phyloP scores from a whole-genome alignment of 2,329 filamentous ascomycete species.

The Trichoderma guizhouense region DNA sequence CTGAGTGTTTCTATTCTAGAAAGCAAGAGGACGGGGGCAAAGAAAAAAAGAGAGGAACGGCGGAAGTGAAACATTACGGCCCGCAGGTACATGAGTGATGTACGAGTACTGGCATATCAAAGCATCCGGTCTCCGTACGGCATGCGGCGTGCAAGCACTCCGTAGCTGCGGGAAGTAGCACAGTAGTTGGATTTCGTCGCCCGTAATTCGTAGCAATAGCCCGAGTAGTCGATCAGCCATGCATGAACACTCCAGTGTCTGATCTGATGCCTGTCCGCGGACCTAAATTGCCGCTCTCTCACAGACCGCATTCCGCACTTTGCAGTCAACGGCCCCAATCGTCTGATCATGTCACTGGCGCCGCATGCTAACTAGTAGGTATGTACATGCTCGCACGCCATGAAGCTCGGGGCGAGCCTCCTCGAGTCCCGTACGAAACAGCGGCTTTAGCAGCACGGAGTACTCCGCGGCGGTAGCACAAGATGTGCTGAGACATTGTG shows the following conservation, averaged over 20 bases:
- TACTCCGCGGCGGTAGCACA: neutral
- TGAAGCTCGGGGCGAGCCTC: neutral
- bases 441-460: neutral
- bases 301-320: slow-evolving; percentile 11
- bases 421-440: neutral
- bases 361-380: neutral
- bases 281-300: neutral
- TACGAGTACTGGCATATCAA: neutral
- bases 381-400: neutral
- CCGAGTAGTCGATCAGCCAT: neutral
- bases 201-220: neutral
- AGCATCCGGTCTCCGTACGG: neutral
- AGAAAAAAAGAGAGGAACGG: neutral
- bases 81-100: slow-evolving; percentile 4
- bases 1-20: slow-evolving; percentile 3
- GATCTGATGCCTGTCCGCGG: neutral
- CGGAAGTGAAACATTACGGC: neutral
- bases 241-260: neutral
- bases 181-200: neutral
- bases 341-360: neutral
- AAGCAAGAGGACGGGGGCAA: neutral
- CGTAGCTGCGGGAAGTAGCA: neutral
- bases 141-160: neutral
- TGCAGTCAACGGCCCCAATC: slow-evolving; percentile 1
- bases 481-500: neutral